Evolutionary conservation across 2,329 filamentous ascomycete genomes (phyloP), one percentile per base, ranked within the genome.

Genomic region (Xylariaceae sp.): DNA sequence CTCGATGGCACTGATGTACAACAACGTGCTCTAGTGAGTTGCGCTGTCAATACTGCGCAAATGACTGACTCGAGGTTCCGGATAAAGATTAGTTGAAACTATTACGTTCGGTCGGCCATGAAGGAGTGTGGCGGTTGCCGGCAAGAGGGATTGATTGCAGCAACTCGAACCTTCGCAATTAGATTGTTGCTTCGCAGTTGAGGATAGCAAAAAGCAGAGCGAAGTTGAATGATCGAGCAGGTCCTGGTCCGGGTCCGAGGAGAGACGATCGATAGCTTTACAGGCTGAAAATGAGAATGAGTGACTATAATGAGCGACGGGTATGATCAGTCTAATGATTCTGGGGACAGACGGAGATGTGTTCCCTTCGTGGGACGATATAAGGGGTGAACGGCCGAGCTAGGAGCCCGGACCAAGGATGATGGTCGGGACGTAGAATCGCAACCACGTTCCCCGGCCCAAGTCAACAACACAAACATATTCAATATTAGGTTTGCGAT

Each of bases 111-210:
- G 39, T 31, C 16, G 8, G 30, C 30, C 39, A 47, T 46, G 35
- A 47, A 43, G 17, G 39, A 48, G 38, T 37, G 34, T 38, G 15
- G 41, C 3, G 15, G 35, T 31, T 36, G 19, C 26, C 18, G 37
- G 39, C 18, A 26, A 43, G 38, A 50, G 42, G 9, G 45, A 50
- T 37, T 36, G 48, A 49, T 45, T 47, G 16, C 34, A 26, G 44
- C 45, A 19, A 43, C 34, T 42, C 41, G 30, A n/a, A n/a, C 7
- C 12, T 32, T 7, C 15, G 13, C 15, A 13, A n/a, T 32, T 17
- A n/a, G 8, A n/a, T 7, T n/a, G 6, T 32, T n/a, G 13, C 30
- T 13, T 4, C 7, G 16, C 15, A 32, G 6, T 6, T 7, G 30
- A n/a, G 7, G 6, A 32, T n/a, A 13, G 6, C 30, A 6, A 17